Evolutionary conservation across 1,284 basidiomycete genomes (phyloP), one percentile per base, ranked within the genome.

Genomic region (Puccinia polysora): DNA sequence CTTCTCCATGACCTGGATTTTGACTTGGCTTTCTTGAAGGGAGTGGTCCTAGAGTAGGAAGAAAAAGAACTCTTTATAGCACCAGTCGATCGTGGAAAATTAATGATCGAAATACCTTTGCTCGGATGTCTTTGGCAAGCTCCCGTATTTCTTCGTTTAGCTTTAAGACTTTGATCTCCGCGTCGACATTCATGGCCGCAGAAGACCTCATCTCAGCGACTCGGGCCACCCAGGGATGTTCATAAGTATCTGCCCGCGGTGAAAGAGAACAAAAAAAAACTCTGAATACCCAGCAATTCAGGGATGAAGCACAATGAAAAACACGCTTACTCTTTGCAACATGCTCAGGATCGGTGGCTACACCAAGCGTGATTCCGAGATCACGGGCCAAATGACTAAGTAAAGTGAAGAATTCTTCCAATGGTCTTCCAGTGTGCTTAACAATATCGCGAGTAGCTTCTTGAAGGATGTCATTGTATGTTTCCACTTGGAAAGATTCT

Each of bases 1-100:
- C 62, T 91, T 86, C 78, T 95, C 91, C 84, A 98, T 89, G 7
- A 95, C 85, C 80, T 97, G 91, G 70, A 97, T 90, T 83, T 94
- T 97, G 74, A 97, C 91, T 4, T 83, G 83, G 5, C 87, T 84
- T 79, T 98, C 96, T 80, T 97, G 91, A 62, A 93, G 86, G 43
- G 81, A 85, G 83, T 96, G 90, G 75, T 98, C 95, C 81, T 91
- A 87, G n/a, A 53, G 20, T 55, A 56, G 6, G 14, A 23, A 20
- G 20, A 15, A 14, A 40, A 40, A 8, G 32, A 20, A 55, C 28
- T 23, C 12, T 15, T 8, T 38, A 25, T 34, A 28, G 30, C 25
- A 28, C 28, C n/a, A 36, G 40, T 23, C 2, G 4, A 62, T 47
- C 4, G n/a, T 63, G 10, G 2, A 30, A 49, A 34, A 38, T 49